These are phyloP conservation scores for Calocybe cyanea DNA, from an alignment of 768 basidiomycete species.

Conservation along the genomic window DNA sequence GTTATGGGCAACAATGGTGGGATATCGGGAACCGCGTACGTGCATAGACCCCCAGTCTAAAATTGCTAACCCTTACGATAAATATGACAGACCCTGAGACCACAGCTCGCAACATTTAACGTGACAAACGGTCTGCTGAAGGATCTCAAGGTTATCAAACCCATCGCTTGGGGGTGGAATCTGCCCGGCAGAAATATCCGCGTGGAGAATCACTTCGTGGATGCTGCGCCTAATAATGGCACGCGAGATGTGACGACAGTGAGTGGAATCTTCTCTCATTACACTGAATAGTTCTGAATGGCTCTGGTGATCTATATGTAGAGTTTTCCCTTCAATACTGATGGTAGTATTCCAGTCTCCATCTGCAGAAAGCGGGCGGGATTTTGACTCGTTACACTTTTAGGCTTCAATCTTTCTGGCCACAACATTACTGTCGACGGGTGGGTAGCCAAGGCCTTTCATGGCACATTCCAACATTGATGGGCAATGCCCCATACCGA, in stretches of 20 bases:
- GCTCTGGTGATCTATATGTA: too few species aligned
- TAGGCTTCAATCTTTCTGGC: conserved; percentile 34
- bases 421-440: conserved; percentile 39
- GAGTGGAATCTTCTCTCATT: conserved; percentile 6
- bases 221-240: conserved; percentile 36
- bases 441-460: conserved; percentile 9
- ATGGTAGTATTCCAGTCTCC: too few species aligned
- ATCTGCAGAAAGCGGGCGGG: too few species aligned
- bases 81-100: conserved; percentile 35
- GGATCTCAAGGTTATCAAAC: conserved; percentile 42
- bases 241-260: conserved; percentile 32
- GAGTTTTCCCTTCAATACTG: conserved; percentile 44
- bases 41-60: neutral
- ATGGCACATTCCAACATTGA: neutral
- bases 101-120: conserved; percentile 46
- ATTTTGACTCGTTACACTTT: neutral
- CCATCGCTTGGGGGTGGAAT: conserved; percentile 48
- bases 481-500: neutral
- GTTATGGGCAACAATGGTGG: conserved; percentile 51
- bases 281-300: too few species aligned
- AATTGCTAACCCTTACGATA: neutral
- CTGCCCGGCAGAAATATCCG: conserved; percentile 34
- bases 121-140: conserved; percentile 35
- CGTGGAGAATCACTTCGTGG: conserved; percentile 37
- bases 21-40: conserved; percentile 38